Evolutionary conservation across 768 basidiomycete species (phyloP), one percentile per base, ranked within the genome.

Genomic region (Nidularia pulvinata): DNA sequence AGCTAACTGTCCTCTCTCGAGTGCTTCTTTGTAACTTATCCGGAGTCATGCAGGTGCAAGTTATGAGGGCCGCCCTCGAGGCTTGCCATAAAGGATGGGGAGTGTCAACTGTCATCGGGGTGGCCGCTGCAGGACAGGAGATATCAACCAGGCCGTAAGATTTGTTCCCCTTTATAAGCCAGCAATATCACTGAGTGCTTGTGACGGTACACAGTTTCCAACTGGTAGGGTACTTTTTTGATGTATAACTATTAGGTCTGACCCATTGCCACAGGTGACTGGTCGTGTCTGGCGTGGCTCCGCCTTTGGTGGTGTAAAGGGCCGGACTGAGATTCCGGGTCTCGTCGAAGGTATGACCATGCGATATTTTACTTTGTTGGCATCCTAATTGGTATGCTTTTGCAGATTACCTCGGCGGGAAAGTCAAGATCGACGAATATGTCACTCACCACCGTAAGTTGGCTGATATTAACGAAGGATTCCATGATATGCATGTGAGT

Each of bases 61-160:
- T 96, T 57, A 98, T 97, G 95, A 85, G 95, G 56, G 77, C 88
- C 48, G 97, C 97, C 25, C 83, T 99, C 46, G 97, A 99, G 74
- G 91, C 95, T n/a, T 98, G 95, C 70, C 97, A 99, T 73, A 98
- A 98, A 68, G 97, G 97, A 11, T 99, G 97, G 97, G 97, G 97
- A 61, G 88, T 98, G 43, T 93, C 88, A 53, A 98, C 93, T 52
- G 68, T 99, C 59, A 98, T 99, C 55, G 96, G 96, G 55, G 97
- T 99, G 42, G 97, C 97, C 3, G 94, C 95, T 22, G 94, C 97
- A 16, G 97, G 97, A 6, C 88, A 97, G 63, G 97, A 98, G 71
- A 94, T 95, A 57, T 82, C 89, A 9, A 95, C 94, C 37, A 78
- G 94, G 57, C 94, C 94, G 81, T 91, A 63, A 69, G 89, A 14